Conservation (phyloP, 805 yeast species). For the Wickerhamiella musiphila region DNA sequence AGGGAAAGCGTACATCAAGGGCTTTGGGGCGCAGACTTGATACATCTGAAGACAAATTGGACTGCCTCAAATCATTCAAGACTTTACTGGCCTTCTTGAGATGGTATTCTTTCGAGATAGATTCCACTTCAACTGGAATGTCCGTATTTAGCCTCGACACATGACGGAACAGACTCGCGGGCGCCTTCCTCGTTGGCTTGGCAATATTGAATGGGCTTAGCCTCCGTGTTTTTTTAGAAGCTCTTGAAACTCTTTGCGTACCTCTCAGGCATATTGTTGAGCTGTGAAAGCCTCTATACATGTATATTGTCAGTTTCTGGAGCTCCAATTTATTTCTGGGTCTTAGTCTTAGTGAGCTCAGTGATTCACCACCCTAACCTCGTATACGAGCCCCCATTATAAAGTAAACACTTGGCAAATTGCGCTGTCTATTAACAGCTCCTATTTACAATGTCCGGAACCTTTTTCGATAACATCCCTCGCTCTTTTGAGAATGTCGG, state of each 20-base stretch:
- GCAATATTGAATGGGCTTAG: background rate
- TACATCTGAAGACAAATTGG: too few relatives aligned
- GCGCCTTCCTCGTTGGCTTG: too few relatives aligned
- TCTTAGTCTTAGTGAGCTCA: too few relatives aligned
- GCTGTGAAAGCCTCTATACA: background rate
- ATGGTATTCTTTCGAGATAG: background rate
- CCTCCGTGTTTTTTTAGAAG: background rate
- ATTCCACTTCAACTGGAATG: background rate
- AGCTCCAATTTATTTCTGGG: too few relatives aligned
- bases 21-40: background rate
- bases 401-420: background rate
- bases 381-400: too few relatives aligned
- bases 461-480: slow-evolving; percentile 68
- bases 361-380: too few relatives aligned
- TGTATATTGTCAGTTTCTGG: background rate
- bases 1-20: slow-evolving; percentile 38
- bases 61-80: background rate
- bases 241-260: background rate
- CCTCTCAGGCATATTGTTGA: background rate
- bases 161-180: too few relatives aligned
- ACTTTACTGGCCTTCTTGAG: background rate
- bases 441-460: too few relatives aligned
- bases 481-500: slow-evolving; percentile 63
- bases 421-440: background rate
- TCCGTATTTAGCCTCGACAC: too few relatives aligned